Percentiles rank a stretch among this genome's conserved stretches.
phyloP scores from a whole-genome alignment of 2,329 filamentous ascomycete genomes.

The Cryoendolithus antarcticus region DNA sequence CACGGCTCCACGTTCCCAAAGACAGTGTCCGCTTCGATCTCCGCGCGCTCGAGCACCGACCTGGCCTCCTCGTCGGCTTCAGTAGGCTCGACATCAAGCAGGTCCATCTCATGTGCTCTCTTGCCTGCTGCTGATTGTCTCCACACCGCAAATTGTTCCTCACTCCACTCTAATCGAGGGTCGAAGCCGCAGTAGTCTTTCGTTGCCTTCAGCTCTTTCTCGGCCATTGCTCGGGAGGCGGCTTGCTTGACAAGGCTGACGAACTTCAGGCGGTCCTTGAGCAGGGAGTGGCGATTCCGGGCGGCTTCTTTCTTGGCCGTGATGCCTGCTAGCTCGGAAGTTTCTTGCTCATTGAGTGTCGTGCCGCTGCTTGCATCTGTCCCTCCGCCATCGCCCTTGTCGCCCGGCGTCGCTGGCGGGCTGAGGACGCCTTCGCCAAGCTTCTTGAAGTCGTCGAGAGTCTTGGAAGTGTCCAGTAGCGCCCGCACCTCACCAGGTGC shows the following conservation, averaged over 20 bases:
- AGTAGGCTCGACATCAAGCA: slow-evolving; percentile 27
- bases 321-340: slow-evolving; percentile 29
- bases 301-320: slow-evolving; percentile 29
- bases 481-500: slow-evolving; percentile 35
- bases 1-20: slow-evolving; percentile 20
- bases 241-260: slow-evolving; percentile 34
- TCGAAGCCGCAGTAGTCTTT: slow-evolving; percentile 72
- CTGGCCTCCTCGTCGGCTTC: slow-evolving; percentile 5
- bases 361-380: not conserved
- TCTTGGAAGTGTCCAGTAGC: slow-evolving; percentile 29
- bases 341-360: slow-evolving; percentile 16
- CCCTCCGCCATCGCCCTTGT: slow-evolving; percentile 5
- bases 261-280: slow-evolving; percentile 37
- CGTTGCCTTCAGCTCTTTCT: slow-evolving; percentile 32
- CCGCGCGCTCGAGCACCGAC: slow-evolving; percentile 6
- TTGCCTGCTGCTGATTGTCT: slow-evolving; percentile 39
- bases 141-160: slow-evolving; percentile 53
- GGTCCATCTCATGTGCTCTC: slow-evolving; percentile 41
- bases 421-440: slow-evolving; percentile 40
- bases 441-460: slow-evolving; percentile 38
- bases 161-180: slow-evolving; percentile 53
- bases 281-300: slow-evolving; percentile 27
- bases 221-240: slow-evolving; percentile 28
- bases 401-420: slow-evolving; percentile 32
- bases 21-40: slow-evolving; percentile 3